Percentiles rank a stretch among this genome's conserved stretches.
These are phyloP conservation scores for Fragaria nilgerrensis DNA, from an alignment of 306 rosid genomes.

Conservation along the genomic window DNA sequence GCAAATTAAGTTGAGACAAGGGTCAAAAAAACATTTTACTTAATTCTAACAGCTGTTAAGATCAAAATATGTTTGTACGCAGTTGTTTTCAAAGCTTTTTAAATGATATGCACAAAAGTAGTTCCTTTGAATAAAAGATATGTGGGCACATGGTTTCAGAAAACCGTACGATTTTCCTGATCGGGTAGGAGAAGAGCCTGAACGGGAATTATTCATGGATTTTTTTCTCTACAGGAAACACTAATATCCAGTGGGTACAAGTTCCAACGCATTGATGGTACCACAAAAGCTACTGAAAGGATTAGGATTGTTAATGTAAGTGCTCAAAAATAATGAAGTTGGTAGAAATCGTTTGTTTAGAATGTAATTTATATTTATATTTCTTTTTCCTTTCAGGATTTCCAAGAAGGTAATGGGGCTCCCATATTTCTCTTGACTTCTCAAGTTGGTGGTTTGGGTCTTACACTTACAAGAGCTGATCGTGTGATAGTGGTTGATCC, in stretches of 20 bases:
- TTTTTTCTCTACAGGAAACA: slow-evolving; percentile 51
- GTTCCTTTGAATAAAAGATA: neutral
- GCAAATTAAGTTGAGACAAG: neutral
- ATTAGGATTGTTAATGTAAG: slow-evolving; percentile 74
- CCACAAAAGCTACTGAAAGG: slow-evolving; percentile 81
- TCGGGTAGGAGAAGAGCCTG: too few relatives aligned
- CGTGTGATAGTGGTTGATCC: slow-evolving; percentile 99
- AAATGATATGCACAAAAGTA: neutral
- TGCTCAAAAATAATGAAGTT: slow-evolving; percentile 17
- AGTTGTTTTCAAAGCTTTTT: neutral
- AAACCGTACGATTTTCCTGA: too few relatives aligned
- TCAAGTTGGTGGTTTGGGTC: slow-evolving; percentile 98
- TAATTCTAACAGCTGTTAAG: neutral
- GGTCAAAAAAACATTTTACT: neutral
- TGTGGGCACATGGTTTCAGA: neutral
- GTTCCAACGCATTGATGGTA: slow-evolving; percentile 84
- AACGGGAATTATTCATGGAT: neutral
- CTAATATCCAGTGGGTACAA: slow-evolving; percentile 52
- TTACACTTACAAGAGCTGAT: slow-evolving; percentile 92
- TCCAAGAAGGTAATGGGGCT: slow-evolving; percentile 76
- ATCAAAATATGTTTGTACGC: neutral
- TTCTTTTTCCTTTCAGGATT: slow-evolving; percentile 45
- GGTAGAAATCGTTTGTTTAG: neutral
- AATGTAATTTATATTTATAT: slow-evolving; percentile 5
- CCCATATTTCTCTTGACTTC: slow-evolving; percentile 92